Evolutionary conservation across 441 rosid species (phyloP).

Genomic region (Jatropha multifida): DNA sequence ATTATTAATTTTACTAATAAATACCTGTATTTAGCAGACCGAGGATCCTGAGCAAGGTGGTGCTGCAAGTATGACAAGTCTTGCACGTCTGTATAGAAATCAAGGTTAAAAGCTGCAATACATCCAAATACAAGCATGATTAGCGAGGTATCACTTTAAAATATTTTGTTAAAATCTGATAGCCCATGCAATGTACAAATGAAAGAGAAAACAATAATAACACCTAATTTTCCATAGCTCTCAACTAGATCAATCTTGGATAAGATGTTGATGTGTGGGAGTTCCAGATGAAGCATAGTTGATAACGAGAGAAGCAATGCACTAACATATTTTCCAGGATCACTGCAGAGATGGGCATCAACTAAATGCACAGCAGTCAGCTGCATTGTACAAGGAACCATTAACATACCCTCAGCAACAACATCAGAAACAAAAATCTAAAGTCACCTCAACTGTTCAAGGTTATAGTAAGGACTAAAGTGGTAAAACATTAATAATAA

Average conservation of each 20-base stretch:
- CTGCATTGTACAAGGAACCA: conserved; percentile 43
- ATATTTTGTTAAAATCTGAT: not conserved
- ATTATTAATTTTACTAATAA: not conserved
- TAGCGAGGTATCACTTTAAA: conserved; percentile 5
- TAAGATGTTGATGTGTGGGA: conserved; percentile 63
- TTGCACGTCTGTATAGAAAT: conserved; percentile 86
- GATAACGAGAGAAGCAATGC: conserved; percentile 79
- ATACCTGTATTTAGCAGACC: conserved; percentile 83
- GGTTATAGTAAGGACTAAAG: not conserved
- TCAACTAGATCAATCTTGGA: conserved; percentile 86
- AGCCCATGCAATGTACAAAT: not conserved
- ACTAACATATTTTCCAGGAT: conserved; percentile 80
- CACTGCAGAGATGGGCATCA: conserved; percentile 82
- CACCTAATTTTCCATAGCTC: conserved; percentile 87
- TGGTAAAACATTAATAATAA: not conserved
- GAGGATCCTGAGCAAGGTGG: conserved; percentile 69
- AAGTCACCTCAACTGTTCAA: not conserved
- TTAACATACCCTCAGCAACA: conserved; percentile 11
- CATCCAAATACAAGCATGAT: conserved; percentile 17
- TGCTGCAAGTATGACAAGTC: conserved; percentile 77
- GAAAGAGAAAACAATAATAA: not conserved
- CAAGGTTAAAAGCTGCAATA: conserved; percentile 73
- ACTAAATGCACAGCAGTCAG: conserved; percentile 85
- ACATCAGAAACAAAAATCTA: conserved; percentile 17
- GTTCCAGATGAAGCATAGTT: conserved; percentile 92